A percentile compares a stretch with the other conserved stretches of the same genome.
Evolutionary conservation across 345 rosid species (phyloP).

Genomic region (Bruguiera gymnorhiza): DNA sequence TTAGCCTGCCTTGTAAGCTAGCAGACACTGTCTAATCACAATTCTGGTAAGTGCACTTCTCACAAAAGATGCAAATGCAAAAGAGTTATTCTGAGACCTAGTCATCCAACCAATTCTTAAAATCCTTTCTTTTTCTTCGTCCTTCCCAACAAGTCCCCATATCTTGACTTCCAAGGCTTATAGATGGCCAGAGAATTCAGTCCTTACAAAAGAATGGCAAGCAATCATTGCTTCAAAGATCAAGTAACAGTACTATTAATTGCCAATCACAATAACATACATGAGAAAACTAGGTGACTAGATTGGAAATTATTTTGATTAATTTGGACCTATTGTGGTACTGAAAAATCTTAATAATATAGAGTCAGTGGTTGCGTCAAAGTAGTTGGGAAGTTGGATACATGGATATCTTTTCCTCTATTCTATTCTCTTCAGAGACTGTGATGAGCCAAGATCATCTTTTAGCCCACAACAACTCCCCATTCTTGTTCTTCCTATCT

Average conservation of each 20-base stretch:
- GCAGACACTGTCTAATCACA: neutral
- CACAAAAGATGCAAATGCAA: neutral
- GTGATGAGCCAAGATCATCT: neutral
- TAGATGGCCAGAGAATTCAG: neutral
- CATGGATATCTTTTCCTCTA: too few species aligned
- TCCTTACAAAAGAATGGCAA: neutral
- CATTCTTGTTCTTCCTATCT: neutral
- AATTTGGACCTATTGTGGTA: too few species aligned
- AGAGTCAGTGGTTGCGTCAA: neutral
- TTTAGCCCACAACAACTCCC: neutral
- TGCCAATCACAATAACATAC: neutral
- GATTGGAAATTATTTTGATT: neutral
- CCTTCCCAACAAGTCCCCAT: neutral
- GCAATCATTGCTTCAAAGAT: neutral
- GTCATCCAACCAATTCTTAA: neutral
- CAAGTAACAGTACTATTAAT: neutral
- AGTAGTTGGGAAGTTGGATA: neutral
- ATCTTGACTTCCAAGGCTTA: neutral
- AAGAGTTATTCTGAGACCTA: neutral
- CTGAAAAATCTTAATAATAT: neutral
- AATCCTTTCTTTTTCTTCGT: neutral
- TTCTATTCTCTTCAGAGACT: too few species aligned
- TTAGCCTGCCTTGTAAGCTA: neutral
- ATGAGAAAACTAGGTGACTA: conserved; percentile 1
- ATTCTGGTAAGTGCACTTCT: neutral